phyloP scores from a whole-genome alignment of 2,329 filamentous ascomycete genomes.

The Venturiaceae sp. region DNA sequence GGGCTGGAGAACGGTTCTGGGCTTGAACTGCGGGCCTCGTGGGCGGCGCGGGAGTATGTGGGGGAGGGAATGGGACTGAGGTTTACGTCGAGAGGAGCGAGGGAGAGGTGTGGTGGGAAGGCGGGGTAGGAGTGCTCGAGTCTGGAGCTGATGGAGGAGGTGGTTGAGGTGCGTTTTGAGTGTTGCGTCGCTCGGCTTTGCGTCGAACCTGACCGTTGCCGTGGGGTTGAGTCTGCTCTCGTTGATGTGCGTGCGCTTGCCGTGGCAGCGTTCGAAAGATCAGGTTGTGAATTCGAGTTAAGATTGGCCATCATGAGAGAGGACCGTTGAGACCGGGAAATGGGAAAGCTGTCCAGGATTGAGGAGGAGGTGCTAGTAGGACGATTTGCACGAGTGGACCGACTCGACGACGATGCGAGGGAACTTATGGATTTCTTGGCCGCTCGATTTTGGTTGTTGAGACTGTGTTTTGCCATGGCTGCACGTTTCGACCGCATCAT shows the following conservation, averaged over 20 bases:
- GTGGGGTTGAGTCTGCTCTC: not conserved
- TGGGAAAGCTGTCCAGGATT: conserved; percentile 5
- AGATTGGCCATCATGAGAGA: not conserved
- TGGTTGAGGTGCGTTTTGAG: not conserved
- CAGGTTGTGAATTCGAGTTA: not conserved
- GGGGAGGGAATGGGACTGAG: not conserved
- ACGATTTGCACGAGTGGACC: not conserved
- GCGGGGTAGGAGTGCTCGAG: not conserved
- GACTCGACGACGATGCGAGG: not conserved
- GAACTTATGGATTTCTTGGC: not conserved
- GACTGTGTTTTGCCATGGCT: conserved; percentile 32
- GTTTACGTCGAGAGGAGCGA: not conserved
- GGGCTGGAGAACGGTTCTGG: conserved; percentile 3
- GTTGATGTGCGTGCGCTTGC: not conserved
- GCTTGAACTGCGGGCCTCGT: not conserved
- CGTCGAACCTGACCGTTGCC: not conserved
- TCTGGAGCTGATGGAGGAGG: not conserved
- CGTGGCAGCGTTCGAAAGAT: not conserved
- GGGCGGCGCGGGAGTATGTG: not conserved
- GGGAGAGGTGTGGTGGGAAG: conserved; percentile 3
- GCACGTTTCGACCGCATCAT: conserved; percentile 40
- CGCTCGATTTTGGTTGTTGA: conserved; percentile 6
- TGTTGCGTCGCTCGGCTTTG: not conserved
- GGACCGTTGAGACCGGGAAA: conserved; percentile 2
- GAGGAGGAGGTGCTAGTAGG: conserved; percentile 1